phyloP scores from a whole-genome alignment of 2,329 filamentous ascomycete genomes.

The Microdochium bolleyi region DNA sequence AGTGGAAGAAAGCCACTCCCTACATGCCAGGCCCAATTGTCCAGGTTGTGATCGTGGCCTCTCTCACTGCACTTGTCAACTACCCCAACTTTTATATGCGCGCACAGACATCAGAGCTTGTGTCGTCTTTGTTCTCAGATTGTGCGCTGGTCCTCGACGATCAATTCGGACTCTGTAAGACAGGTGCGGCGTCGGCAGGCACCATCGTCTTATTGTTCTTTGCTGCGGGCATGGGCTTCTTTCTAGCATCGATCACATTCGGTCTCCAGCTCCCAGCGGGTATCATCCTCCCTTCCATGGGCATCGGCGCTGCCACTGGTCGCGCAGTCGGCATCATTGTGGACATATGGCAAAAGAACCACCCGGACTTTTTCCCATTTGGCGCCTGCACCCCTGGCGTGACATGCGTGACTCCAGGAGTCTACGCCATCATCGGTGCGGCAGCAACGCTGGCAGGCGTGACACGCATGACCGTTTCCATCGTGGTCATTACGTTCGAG shows the following conservation, averaged over 20 bases:
- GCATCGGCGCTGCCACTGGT: conserved; percentile 84
- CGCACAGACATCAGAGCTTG: conserved; percentile 82
- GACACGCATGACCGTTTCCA: conserved; percentile 93
- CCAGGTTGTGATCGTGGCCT: conserved; percentile 73
- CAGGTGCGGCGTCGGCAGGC: conserved; percentile 70
- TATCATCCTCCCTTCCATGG: conserved; percentile 93
- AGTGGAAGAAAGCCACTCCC: conserved; percentile 63
- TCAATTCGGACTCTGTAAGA: conserved; percentile 83
- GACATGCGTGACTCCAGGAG: conserved; percentile 85
- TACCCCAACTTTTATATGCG: conserved; percentile 97
- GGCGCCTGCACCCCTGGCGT: conserved; percentile 75
- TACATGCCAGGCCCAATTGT: conserved; percentile 65
- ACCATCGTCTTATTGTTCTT: conserved; percentile 78
- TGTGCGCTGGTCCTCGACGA: conserved; percentile 78
- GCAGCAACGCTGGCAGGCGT: conserved; percentile 90
- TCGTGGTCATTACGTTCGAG: conserved; percentile 99
- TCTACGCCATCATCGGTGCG: conserved; percentile 93
- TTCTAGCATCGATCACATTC: conserved; percentile 82
- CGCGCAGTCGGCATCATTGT: conserved; percentile 84
- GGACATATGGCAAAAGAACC: conserved; percentile 76
- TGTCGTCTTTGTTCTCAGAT: conserved; percentile 86
- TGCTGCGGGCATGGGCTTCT: conserved; percentile 75
- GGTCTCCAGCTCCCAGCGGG: conserved; percentile 91
- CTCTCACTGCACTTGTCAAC: conserved; percentile 82
- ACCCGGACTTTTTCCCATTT: conserved; percentile 73